Evolutionary conservation across 345 rosid genomes (phyloP).

Genomic region (Eucalyptus urophylla): DNA sequence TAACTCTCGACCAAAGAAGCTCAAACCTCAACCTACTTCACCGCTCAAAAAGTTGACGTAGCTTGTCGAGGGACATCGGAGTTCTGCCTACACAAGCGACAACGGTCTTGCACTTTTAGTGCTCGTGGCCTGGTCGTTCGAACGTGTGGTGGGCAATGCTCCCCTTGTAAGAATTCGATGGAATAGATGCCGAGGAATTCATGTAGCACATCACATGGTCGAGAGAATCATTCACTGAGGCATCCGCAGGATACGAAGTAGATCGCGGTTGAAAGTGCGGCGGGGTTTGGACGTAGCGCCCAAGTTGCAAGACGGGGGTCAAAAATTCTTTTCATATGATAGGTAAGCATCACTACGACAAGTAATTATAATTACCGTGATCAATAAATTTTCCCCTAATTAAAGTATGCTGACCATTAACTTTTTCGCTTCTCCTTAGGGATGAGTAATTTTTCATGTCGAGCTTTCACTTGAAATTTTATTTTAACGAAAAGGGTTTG

Average conservation of each 20-base stretch:
- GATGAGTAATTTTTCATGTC: not conserved
- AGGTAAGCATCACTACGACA: not conserved
- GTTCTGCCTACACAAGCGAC: not conserved
- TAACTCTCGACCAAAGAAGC: not conserved
- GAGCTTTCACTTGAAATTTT: not conserved
- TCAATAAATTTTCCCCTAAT: rapidly evolving
- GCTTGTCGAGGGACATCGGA: not conserved
- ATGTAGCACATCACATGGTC: not conserved
- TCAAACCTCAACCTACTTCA: not conserved
- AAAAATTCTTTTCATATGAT: not conserved
- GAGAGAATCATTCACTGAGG: not conserved
- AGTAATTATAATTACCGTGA: not conserved
- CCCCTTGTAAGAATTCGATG: not conserved
- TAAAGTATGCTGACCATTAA: not conserved
- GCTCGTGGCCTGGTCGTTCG: not conserved
- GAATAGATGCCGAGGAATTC: not conserved
- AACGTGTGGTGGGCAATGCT: not conserved
- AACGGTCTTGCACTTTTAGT: not conserved
- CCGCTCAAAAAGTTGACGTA: not conserved
- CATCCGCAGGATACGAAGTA: not conserved
- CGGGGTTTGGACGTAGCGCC: not conserved
- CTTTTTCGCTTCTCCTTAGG: not conserved
- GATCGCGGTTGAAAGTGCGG: not conserved
- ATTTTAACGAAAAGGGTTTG: not conserved
- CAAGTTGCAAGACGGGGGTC: not conserved